phyloP scores from a whole-genome alignment of 768 basidiomycete species.

The Collybia sordida region DNA sequence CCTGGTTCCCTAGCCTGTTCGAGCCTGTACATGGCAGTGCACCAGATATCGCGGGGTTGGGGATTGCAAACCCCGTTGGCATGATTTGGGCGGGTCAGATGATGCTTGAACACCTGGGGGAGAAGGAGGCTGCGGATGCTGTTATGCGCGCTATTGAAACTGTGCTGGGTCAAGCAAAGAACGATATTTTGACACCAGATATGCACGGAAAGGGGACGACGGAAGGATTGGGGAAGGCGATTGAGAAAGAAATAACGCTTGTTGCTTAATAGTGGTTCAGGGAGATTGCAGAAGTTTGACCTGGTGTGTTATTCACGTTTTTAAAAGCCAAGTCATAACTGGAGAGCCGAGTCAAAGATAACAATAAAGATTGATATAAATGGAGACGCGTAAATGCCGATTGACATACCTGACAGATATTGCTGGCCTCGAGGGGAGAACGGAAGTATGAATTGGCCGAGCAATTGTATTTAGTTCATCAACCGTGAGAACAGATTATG shows the following conservation, averaged over 20 bases:
- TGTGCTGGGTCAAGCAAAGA: slow-evolving; percentile 28
- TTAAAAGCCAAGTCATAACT: too few species aligned
- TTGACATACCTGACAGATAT: too few species aligned
- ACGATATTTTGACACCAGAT: slow-evolving; percentile 33
- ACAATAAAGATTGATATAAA: too few species aligned
- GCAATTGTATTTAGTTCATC: too few species aligned
- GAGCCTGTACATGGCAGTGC: slow-evolving; percentile 60
- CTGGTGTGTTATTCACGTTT: too few species aligned
- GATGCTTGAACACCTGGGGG: slow-evolving; percentile 46
- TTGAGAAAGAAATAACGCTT: slow-evolving; percentile 23
- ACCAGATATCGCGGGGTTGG: slow-evolving; percentile 55
- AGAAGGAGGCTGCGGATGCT: slow-evolving; percentile 36
- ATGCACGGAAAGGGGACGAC: slow-evolving; percentile 38
- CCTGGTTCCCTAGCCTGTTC: slow-evolving; percentile 48
- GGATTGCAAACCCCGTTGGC: slow-evolving; percentile 54
- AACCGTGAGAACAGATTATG: too few species aligned
- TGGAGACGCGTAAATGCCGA: too few species aligned
- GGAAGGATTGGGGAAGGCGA: slow-evolving; percentile 29
- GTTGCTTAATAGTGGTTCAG: neutral
- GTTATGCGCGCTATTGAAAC: slow-evolving; percentile 41
- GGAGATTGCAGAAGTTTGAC: too few species aligned
- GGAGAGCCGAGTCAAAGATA: too few species aligned
- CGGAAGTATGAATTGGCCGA: too few species aligned
- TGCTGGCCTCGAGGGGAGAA: too few species aligned
- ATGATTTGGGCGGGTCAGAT: slow-evolving; percentile 60